These are phyloP conservation scores for Ogataea saltuana DNA, from an alignment of 805 yeast species.

Conservation along the genomic window DNA sequence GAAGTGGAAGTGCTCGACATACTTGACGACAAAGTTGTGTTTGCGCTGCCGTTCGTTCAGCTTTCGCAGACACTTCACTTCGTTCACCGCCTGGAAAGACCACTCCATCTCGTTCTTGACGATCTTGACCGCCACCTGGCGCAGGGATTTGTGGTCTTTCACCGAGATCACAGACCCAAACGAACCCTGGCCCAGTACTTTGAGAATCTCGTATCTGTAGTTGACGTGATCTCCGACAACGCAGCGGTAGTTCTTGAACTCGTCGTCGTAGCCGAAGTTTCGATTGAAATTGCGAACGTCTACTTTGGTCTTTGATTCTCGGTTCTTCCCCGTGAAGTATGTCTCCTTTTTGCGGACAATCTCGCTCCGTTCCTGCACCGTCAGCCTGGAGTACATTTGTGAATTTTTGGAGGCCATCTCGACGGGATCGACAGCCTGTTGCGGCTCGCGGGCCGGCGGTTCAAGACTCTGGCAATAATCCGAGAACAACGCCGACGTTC, in stretches of 20 bases:
- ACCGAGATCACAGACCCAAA: conserved; percentile 79
- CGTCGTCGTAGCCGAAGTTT: conserved; percentile 76
- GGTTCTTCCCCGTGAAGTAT: conserved; percentile 49
- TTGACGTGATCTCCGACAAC: conserved; percentile 69
- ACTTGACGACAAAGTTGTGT: conserved; percentile 46
- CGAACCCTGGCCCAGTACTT: conserved; percentile 71
- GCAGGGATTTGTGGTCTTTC: conserved; percentile 60
- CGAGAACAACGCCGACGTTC: conserved; percentile 10
- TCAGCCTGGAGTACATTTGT: conserved; percentile 35
- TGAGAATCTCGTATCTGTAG: conserved; percentile 65
- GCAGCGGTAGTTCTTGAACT: conserved; percentile 58
- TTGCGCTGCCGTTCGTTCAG: conserved; percentile 38
- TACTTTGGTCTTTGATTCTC: conserved; percentile 28
- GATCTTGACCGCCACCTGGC: conserved; percentile 70
- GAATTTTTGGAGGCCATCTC: conserved; percentile 23
- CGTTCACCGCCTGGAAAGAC: conserved; percentile 76
- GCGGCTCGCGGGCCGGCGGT: neutral
- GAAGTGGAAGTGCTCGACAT: conserved; percentile 71
- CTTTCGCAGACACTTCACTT: conserved; percentile 63
- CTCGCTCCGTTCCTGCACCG: conserved; percentile 63
- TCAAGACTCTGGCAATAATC: conserved; percentile 6
- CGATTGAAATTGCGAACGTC: conserved; percentile 41
- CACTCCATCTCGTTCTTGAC: conserved; percentile 72
- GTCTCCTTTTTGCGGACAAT: conserved; percentile 48
- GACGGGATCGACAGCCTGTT: conserved; percentile 14